phyloP scores from a whole-genome alignment of 2,329 filamentous ascomycete species.

The Hypoxylon sp. region DNA sequence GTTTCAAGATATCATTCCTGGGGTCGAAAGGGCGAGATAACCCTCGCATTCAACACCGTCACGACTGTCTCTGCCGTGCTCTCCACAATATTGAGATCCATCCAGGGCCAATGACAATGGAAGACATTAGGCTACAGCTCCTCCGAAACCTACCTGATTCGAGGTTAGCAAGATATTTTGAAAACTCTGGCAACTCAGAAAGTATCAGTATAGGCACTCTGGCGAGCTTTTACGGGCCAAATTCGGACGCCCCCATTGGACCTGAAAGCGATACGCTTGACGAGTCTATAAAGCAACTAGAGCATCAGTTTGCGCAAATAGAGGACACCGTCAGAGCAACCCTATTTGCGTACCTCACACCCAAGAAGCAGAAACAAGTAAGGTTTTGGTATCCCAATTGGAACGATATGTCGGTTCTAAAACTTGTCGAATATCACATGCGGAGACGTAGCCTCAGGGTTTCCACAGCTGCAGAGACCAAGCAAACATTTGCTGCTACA shows the following conservation, averaged over 20 bases:
- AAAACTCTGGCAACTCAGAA: conserved; percentile 36
- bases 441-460: conserved; percentile 10
- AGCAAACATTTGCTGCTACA: conserved; percentile 13
- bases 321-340: conserved; percentile 38
- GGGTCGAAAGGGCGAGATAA: conserved; percentile 19
- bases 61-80: conserved; percentile 39
- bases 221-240: conserved; percentile 34
- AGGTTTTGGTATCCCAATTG: conserved; percentile 38
- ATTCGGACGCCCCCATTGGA: neutral
- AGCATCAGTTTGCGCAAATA: conserved; percentile 24
- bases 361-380: conserved; percentile 27
- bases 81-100: conserved; percentile 40
- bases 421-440: conserved; percentile 40
- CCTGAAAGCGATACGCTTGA: neutral
- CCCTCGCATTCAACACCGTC: conserved; percentile 15
- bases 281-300: conserved; percentile 21
- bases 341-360: conserved; percentile 41
- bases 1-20: conserved; percentile 43
- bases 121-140: conserved; percentile 40
- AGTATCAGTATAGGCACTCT: conserved; percentile 41
- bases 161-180: conserved; percentile 34
- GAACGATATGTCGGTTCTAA: conserved; percentile 36
- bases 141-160: conserved; percentile 42
- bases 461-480: neutral
- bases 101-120: conserved; percentile 26